Percentiles rank a stretch among this genome's conserved stretches.
Evolutionary conservation across 1,284 basidiomycete genomes (phyloP).

Genomic region (Malassezia equina): DNA sequence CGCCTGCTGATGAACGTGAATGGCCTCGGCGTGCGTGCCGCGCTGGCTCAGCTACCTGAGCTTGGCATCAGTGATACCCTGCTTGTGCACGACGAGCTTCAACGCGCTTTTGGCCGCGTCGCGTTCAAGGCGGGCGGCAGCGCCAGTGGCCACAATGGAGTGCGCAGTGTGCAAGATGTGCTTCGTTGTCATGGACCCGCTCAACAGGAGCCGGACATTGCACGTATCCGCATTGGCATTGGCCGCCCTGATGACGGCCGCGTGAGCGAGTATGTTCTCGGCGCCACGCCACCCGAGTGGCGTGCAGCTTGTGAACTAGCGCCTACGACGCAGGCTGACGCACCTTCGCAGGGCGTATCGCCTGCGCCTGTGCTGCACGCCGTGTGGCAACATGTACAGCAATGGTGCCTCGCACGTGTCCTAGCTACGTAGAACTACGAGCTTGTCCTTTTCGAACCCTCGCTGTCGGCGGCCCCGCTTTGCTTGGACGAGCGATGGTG

Average conservation of each 20-base stretch:
- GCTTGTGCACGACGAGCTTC: constrained; percentile 14
- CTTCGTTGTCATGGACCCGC: not conserved
- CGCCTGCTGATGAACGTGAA: constrained; percentile 15
- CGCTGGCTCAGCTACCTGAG: not conserved
- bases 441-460: not conserved
- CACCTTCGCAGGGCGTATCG: no score
- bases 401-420: constrained; percentile 2
- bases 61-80: not conserved
- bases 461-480: not conserved
- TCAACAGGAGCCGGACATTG: not conserved
- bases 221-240: constrained; percentile 12
- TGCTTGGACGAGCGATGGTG: not conserved
- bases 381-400: not conserved
- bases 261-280: constrained; percentile 9
- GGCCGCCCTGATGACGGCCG: not conserved
- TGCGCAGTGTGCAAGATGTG: constrained; percentile 11
- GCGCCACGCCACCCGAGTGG: constrained; percentile 9
- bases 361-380: not conserved
- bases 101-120: constrained; percentile 13
- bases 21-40: constrained; percentile 4
- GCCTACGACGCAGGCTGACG: no score
- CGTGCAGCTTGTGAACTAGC: not conserved
- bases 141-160: constrained; percentile 17
- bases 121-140: constrained; percentile 12
- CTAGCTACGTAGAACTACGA: not conserved